Conservation (phyloP, 306 rosid genomes). For the Fagus crenata region DNA sequence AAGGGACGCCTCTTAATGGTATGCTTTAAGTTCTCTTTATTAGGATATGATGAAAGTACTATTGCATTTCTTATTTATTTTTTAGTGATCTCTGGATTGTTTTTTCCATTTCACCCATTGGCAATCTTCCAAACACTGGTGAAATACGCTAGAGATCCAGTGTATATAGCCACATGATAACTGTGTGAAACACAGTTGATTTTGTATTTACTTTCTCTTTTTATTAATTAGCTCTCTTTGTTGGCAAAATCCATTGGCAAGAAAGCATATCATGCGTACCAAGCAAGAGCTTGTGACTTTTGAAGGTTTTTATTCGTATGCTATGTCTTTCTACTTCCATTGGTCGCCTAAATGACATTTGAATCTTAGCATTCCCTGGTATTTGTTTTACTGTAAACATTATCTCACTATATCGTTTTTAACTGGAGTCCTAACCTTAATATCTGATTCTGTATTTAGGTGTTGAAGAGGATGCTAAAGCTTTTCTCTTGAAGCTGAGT, state of each 20-base stretch:
- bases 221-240: too few relatives aligned
- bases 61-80: neutral
- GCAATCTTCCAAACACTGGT: neutral
- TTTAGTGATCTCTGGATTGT: neutral
- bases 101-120: neutral
- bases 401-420: neutral
- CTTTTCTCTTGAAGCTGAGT: constrained; percentile 35
- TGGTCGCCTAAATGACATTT: neutral
- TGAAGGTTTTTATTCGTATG: neutral
- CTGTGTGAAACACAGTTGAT: neutral
- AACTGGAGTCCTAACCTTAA: too few relatives aligned
- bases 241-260: neutral
- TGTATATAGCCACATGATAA: neutral
- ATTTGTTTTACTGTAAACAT: neutral
- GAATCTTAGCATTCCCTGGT: neutral
- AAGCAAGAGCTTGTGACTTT: neutral
- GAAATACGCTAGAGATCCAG: neutral
- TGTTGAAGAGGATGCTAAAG: constrained; percentile 32
- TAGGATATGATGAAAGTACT: neutral
- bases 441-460: constrained; percentile 14
- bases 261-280: neutral
- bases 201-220: neutral
- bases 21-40: neutral
- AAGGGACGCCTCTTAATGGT: constrained; percentile 25
- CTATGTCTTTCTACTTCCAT: neutral